Evolutionary conservation across 2,329 filamentous ascomycete genomes (phyloP), one percentile per base, ranked within the genome.

Genomic region (Aspergillus pseudoterreus): DNA sequence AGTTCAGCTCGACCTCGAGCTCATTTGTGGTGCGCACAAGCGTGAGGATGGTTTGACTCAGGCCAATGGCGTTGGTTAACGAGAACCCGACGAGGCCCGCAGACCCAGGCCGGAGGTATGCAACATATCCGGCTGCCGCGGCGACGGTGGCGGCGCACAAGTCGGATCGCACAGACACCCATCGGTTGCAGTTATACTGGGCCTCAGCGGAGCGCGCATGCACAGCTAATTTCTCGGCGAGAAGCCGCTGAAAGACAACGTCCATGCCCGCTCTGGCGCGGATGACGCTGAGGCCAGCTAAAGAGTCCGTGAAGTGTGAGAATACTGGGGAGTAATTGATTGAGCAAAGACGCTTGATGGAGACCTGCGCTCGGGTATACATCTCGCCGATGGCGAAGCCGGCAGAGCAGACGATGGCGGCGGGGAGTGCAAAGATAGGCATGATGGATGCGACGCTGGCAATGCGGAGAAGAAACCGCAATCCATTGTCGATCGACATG

Each of bases 41-140:
- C 24, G 72, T 63, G 21, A 83, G 59, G 39, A 82, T 82, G 0
- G 77, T 77, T 52, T 75, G 68, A 44, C 77, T 81, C 17, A 82
- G 65, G 0, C 76, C 77, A n/a, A 77, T 81, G 24, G 80, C 79
- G 48, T 81, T 82, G 17, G 74, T 77, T 21, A 83, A 67, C 1
- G 80, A 82, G 64, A 82, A 82, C 4, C 79, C 80, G 3, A 82
- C 79, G 42, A 82, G 63, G 3, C 80, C 79, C 24, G 79, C 78
- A 10, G 76, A 72, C 2, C 81, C 72, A 0, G 71, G 56, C 10
- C 74, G 74, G 11, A 74, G 71, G 55, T 79, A 71, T 5, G 80
- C 80, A 45, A 82, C 80, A 43, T 75, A 71, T 8, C 80, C 80
- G 0, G 80, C 80, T 9, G 71, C 70, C 1, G 80, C 69, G 11